Base-by-base conservation (phyloP, 306 rosid genomes). In the Pyrus bretschneideri region DNA sequence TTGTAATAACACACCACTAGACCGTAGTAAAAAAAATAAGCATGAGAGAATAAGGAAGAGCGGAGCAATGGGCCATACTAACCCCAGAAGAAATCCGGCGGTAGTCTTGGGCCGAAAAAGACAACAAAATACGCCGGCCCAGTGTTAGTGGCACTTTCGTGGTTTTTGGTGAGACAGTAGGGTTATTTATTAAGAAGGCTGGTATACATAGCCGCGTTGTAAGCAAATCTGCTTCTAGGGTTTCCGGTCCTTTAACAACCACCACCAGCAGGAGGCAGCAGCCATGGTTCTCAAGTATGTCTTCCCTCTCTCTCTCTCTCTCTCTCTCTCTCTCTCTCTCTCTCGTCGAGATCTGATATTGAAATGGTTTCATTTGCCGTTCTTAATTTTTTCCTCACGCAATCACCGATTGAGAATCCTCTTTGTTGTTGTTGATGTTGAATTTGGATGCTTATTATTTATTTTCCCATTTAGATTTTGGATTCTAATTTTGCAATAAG, bases 271-370 rank as follows among this genome's bases (percentile, higher is more conserved):
- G 33, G 9, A 64, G 29, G 40, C 77, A 67, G 81, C 86, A 74
- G 87, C 88, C 84, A 92, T 92, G 97, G 96, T 92, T 85, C 90
- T 92, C 84, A 92, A 92, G 97, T 90, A 51, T 8, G 88, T 69
- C 27, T 19, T 9, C 27, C 25, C 19, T n/a, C n/a, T n/a, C n/a
- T n/a, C n/a, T n/a, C n/a, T n/a, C n/a, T n/a, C n/a, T n/a, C n/a
- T n/a, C n/a, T 31, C 61, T 29, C 77, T 49, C 4, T 64, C 35
- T 31, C 35, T 31, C 18, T 19, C 61, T 29, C 77, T 58, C 4
- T 64, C 19, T 23, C 61, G 1, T 2, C 72, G 2, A 2, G 65
- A 59, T 52, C n/a, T 51, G 49, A 11, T 44, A 22, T 11, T 54
- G 33, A 19, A 15, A 30, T 71, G 3, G 22, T 31, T 64, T 75